Base-by-base conservation (phyloP, 2,329 filamentous ascomycete species). In the Penicillium rolfsii region DNA sequence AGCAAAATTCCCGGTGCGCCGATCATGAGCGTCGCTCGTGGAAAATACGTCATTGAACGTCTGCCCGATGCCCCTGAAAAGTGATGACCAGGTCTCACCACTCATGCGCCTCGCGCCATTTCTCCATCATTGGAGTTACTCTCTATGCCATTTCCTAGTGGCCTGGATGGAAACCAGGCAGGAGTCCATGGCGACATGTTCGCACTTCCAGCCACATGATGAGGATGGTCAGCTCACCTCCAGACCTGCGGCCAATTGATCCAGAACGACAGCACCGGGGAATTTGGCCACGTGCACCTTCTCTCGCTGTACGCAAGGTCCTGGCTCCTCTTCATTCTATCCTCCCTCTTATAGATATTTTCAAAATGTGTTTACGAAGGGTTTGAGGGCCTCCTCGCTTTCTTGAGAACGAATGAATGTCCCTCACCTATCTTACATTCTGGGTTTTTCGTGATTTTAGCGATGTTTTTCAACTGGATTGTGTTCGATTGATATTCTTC, bases 41-140 rank as follows among this genome's bases (percentile, higher is more conserved):
- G 91, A 49, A 97, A 97, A 78, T 98, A 97, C 78, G 89, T 94
- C 52, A 95, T 99, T 72, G 95, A 98, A 83, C 87, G 93, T 70
- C 79, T 97, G 64, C 93, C 93, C 5, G 91, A 93, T 77, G 91
- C 91, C 40, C 91, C 91, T 36, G 89, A 93, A 48, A 70, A 70
- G 61, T 70, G 67, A 86, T 38, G 26, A 40, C 12, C 45, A 30
- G 30, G 4, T 4, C 26, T 7, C 12, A 5, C 12, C 26, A 11
- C 24, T 14, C 22, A 24, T 26, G 52, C 22, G 24, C 52, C 38
- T 22, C 4, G n/a, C 35, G 36, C 28, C 36, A 22, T 28, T 33
- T 24, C 35, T 38, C 50, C 6, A 36, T 16, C 4, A 7, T 19
- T 12, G 50, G 4, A n/a, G 24, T 5, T 38, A 8, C 35, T 40